phyloP scores from a whole-genome alignment of 352 stramenopile species.

The Pythium brassicae region DNA sequence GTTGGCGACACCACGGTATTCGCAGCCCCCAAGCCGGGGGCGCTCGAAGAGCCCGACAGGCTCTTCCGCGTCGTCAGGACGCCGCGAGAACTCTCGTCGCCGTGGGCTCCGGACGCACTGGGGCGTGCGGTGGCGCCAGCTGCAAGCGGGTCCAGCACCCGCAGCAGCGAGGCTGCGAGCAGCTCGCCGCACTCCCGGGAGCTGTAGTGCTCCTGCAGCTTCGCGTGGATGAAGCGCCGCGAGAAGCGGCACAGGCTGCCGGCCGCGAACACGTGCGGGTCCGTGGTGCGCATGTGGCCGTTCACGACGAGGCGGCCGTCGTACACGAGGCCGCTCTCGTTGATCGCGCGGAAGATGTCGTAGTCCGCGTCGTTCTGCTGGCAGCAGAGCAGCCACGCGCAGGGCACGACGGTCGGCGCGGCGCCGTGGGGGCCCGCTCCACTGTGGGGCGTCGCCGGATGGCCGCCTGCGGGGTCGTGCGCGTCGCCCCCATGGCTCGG shows the following conservation, averaged over 20 bases:
- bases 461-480: not conserved
- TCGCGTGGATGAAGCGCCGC: constrained; percentile 67
- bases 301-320: constrained; percentile 90
- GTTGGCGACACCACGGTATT: not conserved
- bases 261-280: constrained; percentile 67
- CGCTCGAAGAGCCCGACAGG: constrained; percentile 8
- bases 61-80: constrained; percentile 4
- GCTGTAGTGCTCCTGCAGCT: constrained; percentile 77
- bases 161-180: constrained; percentile 57
- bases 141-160: constrained; percentile 57
- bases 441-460: not conserved
- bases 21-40: not conserved
- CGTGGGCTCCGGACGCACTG: not conserved
- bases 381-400: constrained; percentile 77
- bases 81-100: not conserved
- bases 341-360: constrained; percentile 88
- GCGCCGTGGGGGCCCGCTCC: not conserved
- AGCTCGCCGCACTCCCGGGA: constrained; percentile 71
- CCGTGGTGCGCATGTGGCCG: constrained; percentile 78
- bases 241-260: constrained; percentile 80
- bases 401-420: constrained; percentile 27
- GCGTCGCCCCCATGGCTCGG: not conserved
- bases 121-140: too few species aligned
- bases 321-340: constrained; percentile 90
- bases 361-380: constrained; percentile 82